phyloP scores from a whole-genome alignment of 345 rosid genomes.

The Hirschfeldia incana region DNA sequence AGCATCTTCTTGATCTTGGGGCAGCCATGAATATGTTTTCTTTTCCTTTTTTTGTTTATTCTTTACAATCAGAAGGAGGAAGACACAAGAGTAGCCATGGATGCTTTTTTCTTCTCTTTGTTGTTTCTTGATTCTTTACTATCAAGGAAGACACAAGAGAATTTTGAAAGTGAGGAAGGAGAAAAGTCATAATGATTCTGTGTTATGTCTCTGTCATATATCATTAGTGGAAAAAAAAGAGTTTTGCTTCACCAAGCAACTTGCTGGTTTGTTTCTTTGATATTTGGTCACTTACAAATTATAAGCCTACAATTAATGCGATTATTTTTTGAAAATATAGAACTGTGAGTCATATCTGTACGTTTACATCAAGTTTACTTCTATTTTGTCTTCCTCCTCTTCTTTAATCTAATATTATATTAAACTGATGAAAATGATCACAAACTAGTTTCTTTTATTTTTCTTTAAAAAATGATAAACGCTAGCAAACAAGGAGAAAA shows the following conservation, averaged over 20 bases:
- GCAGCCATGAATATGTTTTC: constrained; percentile 27
- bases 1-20: constrained; percentile 37
- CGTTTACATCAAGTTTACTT: background rate
- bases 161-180: constrained; percentile 14
- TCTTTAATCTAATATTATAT: background rate
- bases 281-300: background rate
- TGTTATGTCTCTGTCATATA: constrained; percentile 27
- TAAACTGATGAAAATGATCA: background rate
- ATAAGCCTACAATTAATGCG: background rate
- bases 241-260: constrained; percentile 41
- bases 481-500: background rate
- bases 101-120: background rate
- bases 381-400: background rate
- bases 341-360: background rate
- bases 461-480: background rate
- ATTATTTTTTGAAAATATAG: background rate
- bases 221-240: constrained; percentile 31
- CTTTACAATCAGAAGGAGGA: background rate
- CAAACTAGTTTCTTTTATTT: background rate
- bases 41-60: background rate
- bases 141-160: constrained; percentile 15
- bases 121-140: constrained; percentile 10
- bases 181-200: constrained; percentile 27
- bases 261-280: background rate
- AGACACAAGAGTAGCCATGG: constrained; percentile 29